These are phyloP conservation scores for Chondrus crispus DNA, from an alignment of 23 red algal species.

Conservation along the genomic window DNA sequence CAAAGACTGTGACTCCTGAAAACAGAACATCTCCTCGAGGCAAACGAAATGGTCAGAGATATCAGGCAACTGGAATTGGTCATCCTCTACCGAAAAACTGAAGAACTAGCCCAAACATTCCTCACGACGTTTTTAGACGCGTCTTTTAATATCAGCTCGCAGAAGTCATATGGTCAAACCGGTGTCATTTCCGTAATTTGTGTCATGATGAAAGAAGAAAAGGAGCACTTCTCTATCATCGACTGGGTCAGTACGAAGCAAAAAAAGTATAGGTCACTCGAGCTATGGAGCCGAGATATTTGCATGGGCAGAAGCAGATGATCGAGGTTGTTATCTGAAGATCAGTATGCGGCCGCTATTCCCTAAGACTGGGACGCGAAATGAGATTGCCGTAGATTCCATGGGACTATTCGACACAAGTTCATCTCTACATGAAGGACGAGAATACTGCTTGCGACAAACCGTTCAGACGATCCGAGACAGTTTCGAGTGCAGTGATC, in stretches of 20 bases:
- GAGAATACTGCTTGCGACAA: not conserved
- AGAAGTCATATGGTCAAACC: not conserved
- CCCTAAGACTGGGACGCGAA: not conserved
- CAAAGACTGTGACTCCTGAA: not conserved
- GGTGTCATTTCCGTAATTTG: not conserved
- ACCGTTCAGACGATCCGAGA: not conserved
- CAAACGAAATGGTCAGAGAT: not conserved
- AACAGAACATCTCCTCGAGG: not conserved
- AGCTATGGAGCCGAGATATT: not conserved
- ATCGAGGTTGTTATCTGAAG: not conserved
- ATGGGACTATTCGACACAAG: not conserved
- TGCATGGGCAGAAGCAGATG: not conserved
- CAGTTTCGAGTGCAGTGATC: not conserved
- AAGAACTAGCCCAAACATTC: not conserved
- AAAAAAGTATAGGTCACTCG: not conserved
- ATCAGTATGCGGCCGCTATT: not conserved
- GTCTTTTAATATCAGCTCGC: not conserved
- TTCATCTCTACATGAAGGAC: not conserved
- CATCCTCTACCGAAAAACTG: too few relatives aligned
- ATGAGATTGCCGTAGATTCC: not conserved
- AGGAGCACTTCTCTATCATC: too few relatives aligned
- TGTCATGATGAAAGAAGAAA: too few relatives aligned
- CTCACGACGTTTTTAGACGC: not conserved
- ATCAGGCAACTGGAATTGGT: not conserved
- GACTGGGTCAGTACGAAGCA: conserved; percentile 4